Conservation (phyloP, 2,329 filamentous ascomycete genomes). For the Fusarium dimerum region DNA sequence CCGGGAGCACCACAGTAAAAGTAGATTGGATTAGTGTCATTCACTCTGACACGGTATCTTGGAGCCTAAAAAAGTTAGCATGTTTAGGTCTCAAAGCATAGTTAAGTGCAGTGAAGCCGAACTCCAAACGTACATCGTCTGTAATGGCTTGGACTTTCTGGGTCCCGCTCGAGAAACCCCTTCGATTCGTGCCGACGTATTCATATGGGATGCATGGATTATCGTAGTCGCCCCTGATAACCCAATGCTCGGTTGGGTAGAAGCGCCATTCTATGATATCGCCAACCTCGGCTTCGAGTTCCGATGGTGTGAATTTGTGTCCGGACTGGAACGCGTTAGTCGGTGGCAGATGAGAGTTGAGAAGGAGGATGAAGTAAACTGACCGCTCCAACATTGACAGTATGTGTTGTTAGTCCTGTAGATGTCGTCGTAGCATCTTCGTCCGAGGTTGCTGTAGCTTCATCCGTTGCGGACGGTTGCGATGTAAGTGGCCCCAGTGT, state of each 20-base stretch:
- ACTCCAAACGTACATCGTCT: slow-evolving; percentile 40
- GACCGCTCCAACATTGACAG: slow-evolving; percentile 29
- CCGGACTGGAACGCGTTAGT: slow-evolving; percentile 20
- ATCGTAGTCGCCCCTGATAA: slow-evolving; percentile 60
- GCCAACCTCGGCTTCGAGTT: slow-evolving; percentile 40
- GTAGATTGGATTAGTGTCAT: slow-evolving; percentile 64
- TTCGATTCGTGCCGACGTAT: slow-evolving; percentile 46
- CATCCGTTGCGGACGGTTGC: slow-evolving; percentile 2
- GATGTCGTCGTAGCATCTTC: slow-evolving; percentile 19
- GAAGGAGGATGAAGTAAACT: background rate
- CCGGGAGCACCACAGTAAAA: slow-evolving; percentile 69
- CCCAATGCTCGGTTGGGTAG: slow-evolving; percentile 63
- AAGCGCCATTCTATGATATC: slow-evolving; percentile 60
- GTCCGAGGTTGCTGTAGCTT: slow-evolving; percentile 15
- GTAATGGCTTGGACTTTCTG: slow-evolving; percentile 47
- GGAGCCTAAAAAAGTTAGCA: slow-evolving; percentile 38
- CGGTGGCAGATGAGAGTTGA: no score
- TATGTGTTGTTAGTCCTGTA: slow-evolving; percentile 23
- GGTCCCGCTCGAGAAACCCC: slow-evolving; percentile 57
- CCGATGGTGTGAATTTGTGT: slow-evolving; percentile 35
- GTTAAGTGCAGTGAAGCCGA: background rate
- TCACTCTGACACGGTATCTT: slow-evolving; percentile 48
- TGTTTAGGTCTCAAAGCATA: background rate
- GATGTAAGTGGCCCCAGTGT: background rate
- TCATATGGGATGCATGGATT: slow-evolving; percentile 66